Percentiles rank a stretch among this genome's conserved stretches.
phyloP scores from a whole-genome alignment of 805 yeast species.

The Nakazawaea siamensis region DNA sequence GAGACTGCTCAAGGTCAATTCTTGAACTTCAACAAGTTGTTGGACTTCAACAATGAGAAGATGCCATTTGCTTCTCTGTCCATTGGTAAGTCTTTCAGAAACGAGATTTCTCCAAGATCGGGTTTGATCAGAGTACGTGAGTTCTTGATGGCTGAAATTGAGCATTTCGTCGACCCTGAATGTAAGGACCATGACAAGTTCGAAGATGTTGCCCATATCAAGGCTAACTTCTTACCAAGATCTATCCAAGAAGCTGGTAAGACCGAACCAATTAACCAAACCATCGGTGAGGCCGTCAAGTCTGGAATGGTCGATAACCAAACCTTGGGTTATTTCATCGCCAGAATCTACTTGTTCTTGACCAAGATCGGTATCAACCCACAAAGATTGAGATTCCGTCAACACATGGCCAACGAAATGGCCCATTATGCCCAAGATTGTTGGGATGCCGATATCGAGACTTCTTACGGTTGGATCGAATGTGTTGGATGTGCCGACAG shows the following conservation, averaged over 20 bases:
- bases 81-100: conserved; percentile 97
- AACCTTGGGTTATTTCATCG: conserved; percentile 94
- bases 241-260: conserved; percentile 82
- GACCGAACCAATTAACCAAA: conserved; percentile 51
- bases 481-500: conserved; percentile 99
- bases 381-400: conserved; percentile 85
- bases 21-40: conserved; percentile 85
- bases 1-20: conserved; percentile 99
- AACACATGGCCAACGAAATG: conserved; percentile 98
- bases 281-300: conserved; percentile 87
- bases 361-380: conserved; percentile 86
- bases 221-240: conserved; percentile 75
- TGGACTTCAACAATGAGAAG: conserved; percentile 89
- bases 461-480: conserved; percentile 98
- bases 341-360: conserved; percentile 83
- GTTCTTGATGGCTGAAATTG: conserved; percentile 98
- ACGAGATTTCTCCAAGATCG: conserved; percentile 97
- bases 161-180: conserved; percentile 93
- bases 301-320: conserved; percentile 90
- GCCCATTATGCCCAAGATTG: conserved; percentile 99
- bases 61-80: conserved; percentile 99
- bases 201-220: conserved; percentile 62
- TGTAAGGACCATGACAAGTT: conserved; percentile 81
- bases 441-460: conserved; percentile 97
- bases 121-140: conserved; percentile 97